phyloP scores from a whole-genome alignment of 495 filamentous ascomycete genomes.

The Talaromyces wortmannii region DNA sequence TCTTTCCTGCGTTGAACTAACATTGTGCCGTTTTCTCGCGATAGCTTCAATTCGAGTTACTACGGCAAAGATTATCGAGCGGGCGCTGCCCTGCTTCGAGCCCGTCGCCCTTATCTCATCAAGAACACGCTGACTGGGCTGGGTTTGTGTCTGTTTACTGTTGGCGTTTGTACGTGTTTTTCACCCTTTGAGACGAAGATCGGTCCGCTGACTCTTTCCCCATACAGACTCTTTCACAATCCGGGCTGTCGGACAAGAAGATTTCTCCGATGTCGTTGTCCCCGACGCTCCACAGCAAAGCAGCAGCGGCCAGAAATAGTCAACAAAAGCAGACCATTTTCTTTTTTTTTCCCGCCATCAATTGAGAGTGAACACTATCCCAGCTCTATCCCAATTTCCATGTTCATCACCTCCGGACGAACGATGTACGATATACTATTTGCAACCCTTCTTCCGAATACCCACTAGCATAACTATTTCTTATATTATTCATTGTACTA shows the following conservation, averaged over 20 bases:
- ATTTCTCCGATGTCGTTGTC: slow-evolving; percentile 88
- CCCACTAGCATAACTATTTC: too few species aligned
- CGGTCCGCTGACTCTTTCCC: neutral
- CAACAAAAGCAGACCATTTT: slow-evolving; percentile 16
- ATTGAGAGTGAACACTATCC: too few species aligned
- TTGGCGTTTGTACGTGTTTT: slow-evolving; percentile 69
- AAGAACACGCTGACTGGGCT: slow-evolving; percentile 77
- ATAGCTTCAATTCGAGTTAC: slow-evolving; percentile 75
- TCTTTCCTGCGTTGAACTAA: slow-evolving; percentile 8
- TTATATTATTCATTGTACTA: too few species aligned
- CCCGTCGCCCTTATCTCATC: slow-evolving; percentile 83
- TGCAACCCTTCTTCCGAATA: too few species aligned
- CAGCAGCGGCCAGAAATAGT: slow-evolving; percentile 33
- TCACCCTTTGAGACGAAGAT: neutral
- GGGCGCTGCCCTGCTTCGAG: slow-evolving; percentile 78
- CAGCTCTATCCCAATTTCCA: too few species aligned
- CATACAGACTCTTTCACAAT: slow-evolving; percentile 79
- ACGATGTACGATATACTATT: too few species aligned
- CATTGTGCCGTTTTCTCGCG: neutral
- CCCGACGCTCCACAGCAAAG: slow-evolving; percentile 39
- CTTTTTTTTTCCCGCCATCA: neutral
- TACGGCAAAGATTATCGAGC: slow-evolving; percentile 80
- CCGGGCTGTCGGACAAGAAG: slow-evolving; percentile 84
- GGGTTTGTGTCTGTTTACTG: slow-evolving; percentile 58
- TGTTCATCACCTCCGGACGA: too few species aligned